A percentile compares a stretch with the other conserved stretches of the same genome.
Conservation (phyloP, 768 basidiomycete genomes). For the Astraeus odoratus region DNA sequence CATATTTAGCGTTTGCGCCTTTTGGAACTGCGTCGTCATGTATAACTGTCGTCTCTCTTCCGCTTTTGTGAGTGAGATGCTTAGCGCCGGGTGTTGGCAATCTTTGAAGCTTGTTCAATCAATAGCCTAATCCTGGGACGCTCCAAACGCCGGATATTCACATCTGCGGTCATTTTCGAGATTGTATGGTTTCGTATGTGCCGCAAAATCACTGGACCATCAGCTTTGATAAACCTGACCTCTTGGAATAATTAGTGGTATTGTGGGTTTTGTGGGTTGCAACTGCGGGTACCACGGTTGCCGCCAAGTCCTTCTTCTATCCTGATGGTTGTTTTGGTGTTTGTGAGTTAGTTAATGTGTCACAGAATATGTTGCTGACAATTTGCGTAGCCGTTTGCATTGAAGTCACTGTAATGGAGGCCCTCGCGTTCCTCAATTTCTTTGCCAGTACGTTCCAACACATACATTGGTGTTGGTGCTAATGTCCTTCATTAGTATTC, state of each 20-base stretch:
- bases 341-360: constrained; percentile 4
- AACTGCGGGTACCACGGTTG: constrained; percentile 9
- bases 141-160: constrained; percentile 7
- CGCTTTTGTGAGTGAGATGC: constrained; percentile 15
- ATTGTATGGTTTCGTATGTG: constrained; percentile 21
- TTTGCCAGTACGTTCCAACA: constrained; percentile 14
- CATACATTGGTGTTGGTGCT: not conserved
- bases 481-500: constrained; percentile 11
- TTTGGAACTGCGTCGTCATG: constrained; percentile 10
- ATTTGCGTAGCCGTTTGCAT: constrained; percentile 10
- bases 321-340: constrained; percentile 11
- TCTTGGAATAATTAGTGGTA: constrained; percentile 6
- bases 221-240: constrained; percentile 1
- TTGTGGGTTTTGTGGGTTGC: constrained; percentile 20
- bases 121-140: constrained; percentile 13
- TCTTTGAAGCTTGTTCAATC: not conserved
- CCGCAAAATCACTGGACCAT: not conserved
- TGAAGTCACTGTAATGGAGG: constrained; percentile 16
- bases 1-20: constrained; percentile 8
- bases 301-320: constrained; percentile 6
- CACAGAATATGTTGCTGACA: not conserved
- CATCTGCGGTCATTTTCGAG: constrained; percentile 20
- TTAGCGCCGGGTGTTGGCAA: not conserved
- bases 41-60: constrained; percentile 18
- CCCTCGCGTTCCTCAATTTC: constrained; percentile 17